Percentiles rank a stretch among this genome's conserved stretches.
These are phyloP conservation scores for Rugosomyces carneus DNA, from an alignment of 1,284 basidiomycete species.

Conservation along the genomic window DNA sequence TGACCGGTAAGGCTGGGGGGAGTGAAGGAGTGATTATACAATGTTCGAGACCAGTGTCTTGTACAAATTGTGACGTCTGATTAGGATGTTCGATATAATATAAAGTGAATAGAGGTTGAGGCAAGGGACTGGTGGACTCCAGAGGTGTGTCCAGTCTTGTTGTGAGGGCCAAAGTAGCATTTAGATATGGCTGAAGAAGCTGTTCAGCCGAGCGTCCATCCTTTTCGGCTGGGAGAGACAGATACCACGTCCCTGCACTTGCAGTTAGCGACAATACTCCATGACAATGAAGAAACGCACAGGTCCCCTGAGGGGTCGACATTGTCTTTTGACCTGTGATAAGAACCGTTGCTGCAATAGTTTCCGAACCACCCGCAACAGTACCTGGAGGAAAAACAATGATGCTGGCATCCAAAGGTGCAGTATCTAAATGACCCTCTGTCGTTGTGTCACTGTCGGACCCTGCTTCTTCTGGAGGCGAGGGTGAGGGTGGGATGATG, in stretches of 20 bases:
- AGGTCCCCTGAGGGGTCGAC: constrained; percentile 79
- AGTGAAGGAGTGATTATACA: constrained; percentile 36
- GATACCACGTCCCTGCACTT: constrained; percentile 53
- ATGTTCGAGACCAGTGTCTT: constrained; percentile 9
- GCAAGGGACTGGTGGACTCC: neutral
- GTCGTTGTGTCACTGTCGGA: constrained; percentile 15
- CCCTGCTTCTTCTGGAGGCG: constrained; percentile 14
- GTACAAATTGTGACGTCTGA: constrained; percentile 13
- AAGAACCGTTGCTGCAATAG: constrained; percentile 59
- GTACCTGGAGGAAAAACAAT: constrained; percentile 79
- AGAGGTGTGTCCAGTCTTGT: neutral
- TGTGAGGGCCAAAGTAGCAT: constrained; percentile 22
- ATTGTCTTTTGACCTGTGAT: constrained; percentile 82
- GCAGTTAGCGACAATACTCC: neutral
- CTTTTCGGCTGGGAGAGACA: constrained; percentile 39
- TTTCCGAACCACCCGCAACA: constrained; percentile 38
- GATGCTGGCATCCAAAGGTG: constrained; percentile 62
- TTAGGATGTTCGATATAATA: constrained; percentile 46
- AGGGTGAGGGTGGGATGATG: constrained; percentile 26
- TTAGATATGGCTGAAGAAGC: constrained; percentile 57
- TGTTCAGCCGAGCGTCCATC: constrained; percentile 33
- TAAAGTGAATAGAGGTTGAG: constrained; percentile 42
- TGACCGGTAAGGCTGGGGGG: constrained; percentile 34
- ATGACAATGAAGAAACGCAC: constrained; percentile 42
- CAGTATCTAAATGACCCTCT: constrained; percentile 18